Percentiles rank a stretch among this genome's conserved stretches.
Evolutionary conservation across 805 yeast species (phyloP).

Genomic region (Teunomyces lycoperdinae): DNA sequence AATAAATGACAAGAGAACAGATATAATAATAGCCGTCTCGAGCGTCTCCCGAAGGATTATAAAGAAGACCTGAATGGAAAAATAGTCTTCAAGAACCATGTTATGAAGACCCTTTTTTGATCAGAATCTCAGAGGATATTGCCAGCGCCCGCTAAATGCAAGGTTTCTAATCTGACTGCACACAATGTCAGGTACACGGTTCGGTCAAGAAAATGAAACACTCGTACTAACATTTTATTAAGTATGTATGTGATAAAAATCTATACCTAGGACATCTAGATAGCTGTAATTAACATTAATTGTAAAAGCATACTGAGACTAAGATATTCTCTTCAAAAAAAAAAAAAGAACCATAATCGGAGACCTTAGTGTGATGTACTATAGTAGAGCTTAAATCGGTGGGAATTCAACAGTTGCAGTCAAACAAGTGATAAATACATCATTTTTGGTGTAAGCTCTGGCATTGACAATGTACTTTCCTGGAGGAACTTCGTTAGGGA

Average conservation of each 20-base stretch:
- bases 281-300: not conserved
- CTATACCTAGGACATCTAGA: not conserved
- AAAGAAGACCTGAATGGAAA: slow-evolving; percentile 29
- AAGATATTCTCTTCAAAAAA: not conserved
- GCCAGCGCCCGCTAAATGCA: not conserved
- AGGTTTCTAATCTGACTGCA: not conserved
- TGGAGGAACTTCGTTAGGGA: slow-evolving; percentile 93
- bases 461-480: slow-evolving; percentile 87
- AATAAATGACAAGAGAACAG: slow-evolving; percentile 27
- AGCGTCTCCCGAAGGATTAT: slow-evolving; percentile 27
- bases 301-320: not conserved
- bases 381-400: slow-evolving; percentile 10
- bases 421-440: slow-evolving; percentile 78
- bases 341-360: not conserved
- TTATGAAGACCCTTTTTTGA: not conserved
- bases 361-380: too few relatives aligned
- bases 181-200: not conserved
- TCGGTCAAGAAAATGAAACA: too few relatives aligned
- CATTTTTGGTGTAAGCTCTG: slow-evolving; percentile 84
- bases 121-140: not conserved
- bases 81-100: slow-evolving; percentile 13
- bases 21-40: slow-evolving; percentile 30
- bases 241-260: not conserved
- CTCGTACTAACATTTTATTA: not conserved
- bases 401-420: slow-evolving; percentile 67